Evolutionary conservation across 1,284 basidiomycete species (phyloP).

Genomic region (Anthracocystis panici-leucophaei): DNA sequence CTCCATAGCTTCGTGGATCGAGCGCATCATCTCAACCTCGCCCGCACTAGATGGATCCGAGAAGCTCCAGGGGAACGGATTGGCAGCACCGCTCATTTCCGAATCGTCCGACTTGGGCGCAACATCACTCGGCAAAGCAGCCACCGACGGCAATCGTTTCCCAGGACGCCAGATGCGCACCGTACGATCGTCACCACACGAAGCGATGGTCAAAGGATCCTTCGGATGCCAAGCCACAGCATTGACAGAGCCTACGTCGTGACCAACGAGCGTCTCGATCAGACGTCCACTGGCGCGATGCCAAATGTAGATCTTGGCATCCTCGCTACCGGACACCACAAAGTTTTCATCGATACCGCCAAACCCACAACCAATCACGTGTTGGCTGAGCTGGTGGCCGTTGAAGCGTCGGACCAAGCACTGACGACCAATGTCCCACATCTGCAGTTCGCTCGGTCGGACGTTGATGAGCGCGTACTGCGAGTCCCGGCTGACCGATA

Average conservation of each 20-base stretch:
- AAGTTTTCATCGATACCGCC: constrained; percentile 91
- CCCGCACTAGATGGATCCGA: constrained; percentile 25
- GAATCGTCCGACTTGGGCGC: constrained; percentile 46
- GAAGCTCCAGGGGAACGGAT: constrained; percentile 50
- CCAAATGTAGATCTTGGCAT: constrained; percentile 87
- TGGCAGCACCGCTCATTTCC: constrained; percentile 39
- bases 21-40: constrained; percentile 43
- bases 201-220: constrained; percentile 86
- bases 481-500: constrained; percentile 81
- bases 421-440: constrained; percentile 81
- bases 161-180: constrained; percentile 63
- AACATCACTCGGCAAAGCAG: constrained; percentile 8
- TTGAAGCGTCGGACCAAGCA: constrained; percentile 74
- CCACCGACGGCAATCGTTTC: constrained; percentile 7
- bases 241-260: constrained; percentile 88
- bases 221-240: constrained; percentile 94
- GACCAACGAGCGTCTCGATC: constrained; percentile 85
- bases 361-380: constrained; percentile 89
- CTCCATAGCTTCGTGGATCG: constrained; percentile 44
- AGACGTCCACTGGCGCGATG: constrained; percentile 85
- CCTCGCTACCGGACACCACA: constrained; percentile 91
- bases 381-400: constrained; percentile 71
- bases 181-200: constrained; percentile 67
- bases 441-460: constrained; percentile 77
- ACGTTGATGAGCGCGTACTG: constrained; percentile 87